Evolutionary conservation across 2,329 filamentous ascomycete species (phyloP).

Genomic region (Paecilomyces sp.): DNA sequence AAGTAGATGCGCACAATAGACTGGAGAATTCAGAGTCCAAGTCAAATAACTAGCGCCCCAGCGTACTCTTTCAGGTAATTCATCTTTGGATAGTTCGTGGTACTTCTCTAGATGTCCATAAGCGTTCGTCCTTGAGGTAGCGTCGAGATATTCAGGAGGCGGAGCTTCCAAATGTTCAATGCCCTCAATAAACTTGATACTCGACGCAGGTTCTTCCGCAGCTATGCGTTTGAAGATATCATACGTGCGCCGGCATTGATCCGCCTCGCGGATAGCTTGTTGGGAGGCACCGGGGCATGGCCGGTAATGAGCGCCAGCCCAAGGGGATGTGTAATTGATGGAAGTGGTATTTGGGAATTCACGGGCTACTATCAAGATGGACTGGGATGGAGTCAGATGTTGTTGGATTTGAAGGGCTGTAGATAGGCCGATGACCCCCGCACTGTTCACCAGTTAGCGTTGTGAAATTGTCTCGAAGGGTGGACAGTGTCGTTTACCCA

Average conservation of each 20-base stretch:
- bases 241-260: constrained; percentile 33
- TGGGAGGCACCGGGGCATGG: constrained; percentile 34
- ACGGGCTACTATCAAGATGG: constrained; percentile 32
- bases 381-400: constrained; percentile 16
- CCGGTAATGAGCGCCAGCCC: constrained; percentile 42
- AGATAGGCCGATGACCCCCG: constrained; percentile 33
- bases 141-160: constrained; percentile 25
- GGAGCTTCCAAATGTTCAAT: constrained; percentile 37
- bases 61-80: constrained; percentile 27
- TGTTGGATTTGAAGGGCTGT: constrained; percentile 29
- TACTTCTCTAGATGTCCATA: constrained; percentile 30
- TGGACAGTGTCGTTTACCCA: constrained; percentile 16
- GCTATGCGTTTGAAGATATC: constrained; percentile 30
- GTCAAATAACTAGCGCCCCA: constrained; percentile 37
- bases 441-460: constrained; percentile 17
- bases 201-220: constrained; percentile 24
- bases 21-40: constrained; percentile 36
- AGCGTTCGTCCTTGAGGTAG: constrained; percentile 11
- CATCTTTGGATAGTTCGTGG: constrained; percentile 17
- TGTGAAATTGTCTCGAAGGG: constrained; percentile 5
- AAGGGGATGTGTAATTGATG: constrained; percentile 39
- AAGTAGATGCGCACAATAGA: constrained; percentile 36
- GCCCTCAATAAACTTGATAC: constrained; percentile 30
- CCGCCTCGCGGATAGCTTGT: constrained; percentile 27
- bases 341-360: constrained; percentile 34